These are phyloP conservation scores for Lactifluus hygrophoroides DNA, from an alignment of 768 basidiomycete genomes.

Conservation along the genomic window DNA sequence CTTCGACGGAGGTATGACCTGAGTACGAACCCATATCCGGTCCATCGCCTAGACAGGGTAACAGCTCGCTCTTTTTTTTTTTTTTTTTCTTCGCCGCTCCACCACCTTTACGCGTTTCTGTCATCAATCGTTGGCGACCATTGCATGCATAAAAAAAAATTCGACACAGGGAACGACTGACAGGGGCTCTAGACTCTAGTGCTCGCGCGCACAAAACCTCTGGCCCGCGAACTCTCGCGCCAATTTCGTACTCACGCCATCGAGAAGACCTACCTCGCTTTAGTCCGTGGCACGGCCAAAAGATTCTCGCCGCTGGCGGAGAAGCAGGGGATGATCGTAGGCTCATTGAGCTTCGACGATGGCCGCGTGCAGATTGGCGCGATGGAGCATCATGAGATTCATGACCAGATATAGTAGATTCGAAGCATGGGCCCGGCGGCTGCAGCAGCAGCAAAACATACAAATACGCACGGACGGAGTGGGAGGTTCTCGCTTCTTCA, in stretches of 20 bases:
- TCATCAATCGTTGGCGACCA: too few relatives aligned
- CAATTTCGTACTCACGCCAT: constrained; percentile 14
- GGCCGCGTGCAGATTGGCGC: constrained; percentile 10
- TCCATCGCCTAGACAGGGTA: constrained; percentile 22
- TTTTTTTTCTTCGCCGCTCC: too few relatives aligned
- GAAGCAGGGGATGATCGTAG: neutral
- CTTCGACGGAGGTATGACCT: too few relatives aligned
- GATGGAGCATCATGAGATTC: too few relatives aligned
- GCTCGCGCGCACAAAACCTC: constrained; percentile 14
- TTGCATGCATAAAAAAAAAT: too few relatives aligned
- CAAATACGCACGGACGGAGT: constrained; percentile 10
- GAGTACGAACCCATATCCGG: constrained; percentile 11
- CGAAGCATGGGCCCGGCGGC: neutral
- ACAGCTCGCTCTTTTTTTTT: too few relatives aligned
- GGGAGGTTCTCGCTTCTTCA: constrained; percentile 20
- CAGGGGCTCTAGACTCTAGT: constrained; percentile 9
- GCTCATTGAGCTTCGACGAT: constrained; percentile 1
- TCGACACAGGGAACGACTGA: constrained; percentile 17
- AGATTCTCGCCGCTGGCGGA: constrained; percentile 4
- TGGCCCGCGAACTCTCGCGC: constrained; percentile 15
- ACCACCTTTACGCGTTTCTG: too few relatives aligned
- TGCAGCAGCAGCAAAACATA: too few relatives aligned
- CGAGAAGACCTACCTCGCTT: constrained; percentile 17
- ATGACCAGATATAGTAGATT: too few relatives aligned
- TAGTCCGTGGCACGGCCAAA: constrained; percentile 4